A percentile compares a stretch with the other conserved stretches of the same genome.
These are phyloP conservation scores for Solanum paucissectum DNA, from an alignment of 257 asterid species.

Conservation along the genomic window DNA sequence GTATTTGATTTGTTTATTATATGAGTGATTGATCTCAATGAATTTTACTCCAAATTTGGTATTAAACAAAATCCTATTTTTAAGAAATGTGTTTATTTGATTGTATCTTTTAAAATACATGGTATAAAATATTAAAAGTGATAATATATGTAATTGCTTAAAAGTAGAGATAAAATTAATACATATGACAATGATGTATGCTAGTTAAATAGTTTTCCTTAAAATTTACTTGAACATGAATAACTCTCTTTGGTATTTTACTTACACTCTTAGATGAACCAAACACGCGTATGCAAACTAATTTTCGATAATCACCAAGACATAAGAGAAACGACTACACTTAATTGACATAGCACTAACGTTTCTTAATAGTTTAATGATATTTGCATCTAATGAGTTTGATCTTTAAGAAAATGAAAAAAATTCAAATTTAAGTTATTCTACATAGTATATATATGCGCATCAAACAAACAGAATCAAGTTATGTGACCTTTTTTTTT, in stretches of 20 bases:
- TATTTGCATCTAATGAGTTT: neutral
- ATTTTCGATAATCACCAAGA: neutral
- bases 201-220: no score
- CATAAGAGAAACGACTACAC: neutral
- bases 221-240: neutral
- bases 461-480: neutral
- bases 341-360: neutral
- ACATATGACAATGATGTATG: neutral
- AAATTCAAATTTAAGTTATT: neutral
- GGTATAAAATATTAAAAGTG: no score
- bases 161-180: no score
- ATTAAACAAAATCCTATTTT: no score
- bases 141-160: no score
- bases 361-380: neutral
- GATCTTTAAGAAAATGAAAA: neutral
- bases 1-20: neutral
- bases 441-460: neutral
- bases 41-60: no score
- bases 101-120: no score
- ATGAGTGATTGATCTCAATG: no score
- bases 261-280: neutral
- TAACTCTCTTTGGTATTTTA: neutral
- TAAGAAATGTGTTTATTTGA: no score
- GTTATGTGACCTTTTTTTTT: neutral
- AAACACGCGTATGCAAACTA: neutral